A percentile compares a stretch with the other conserved stretches of the same genome.
phyloP scores from a whole-genome alignment of 1,284 basidiomycete genomes.

The Pseudozyma flocculosa region DNA sequence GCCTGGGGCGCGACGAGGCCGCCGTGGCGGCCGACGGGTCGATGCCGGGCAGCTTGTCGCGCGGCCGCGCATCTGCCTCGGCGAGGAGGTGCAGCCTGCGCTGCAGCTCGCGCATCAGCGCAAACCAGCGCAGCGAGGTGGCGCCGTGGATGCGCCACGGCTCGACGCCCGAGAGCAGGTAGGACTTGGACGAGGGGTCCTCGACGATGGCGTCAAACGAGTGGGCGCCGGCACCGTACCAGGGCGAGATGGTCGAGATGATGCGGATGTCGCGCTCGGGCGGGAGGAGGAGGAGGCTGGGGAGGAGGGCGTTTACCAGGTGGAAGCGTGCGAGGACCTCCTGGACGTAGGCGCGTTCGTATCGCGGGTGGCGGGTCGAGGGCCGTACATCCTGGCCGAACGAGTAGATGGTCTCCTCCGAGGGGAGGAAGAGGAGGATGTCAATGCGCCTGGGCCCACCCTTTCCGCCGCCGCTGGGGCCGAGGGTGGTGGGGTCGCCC shows the following conservation, averaged over 20 bases:
- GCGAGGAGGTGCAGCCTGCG: conserved; percentile 39
- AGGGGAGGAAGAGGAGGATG: conserved; percentile 15
- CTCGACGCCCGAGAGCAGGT: conserved; percentile 2
- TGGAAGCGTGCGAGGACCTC: conserved; percentile 45
- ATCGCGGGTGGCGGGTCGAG: background rate
- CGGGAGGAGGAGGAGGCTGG: conserved; percentile 41
- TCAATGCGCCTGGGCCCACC: conserved; percentile 14
- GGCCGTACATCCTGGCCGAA: background rate
- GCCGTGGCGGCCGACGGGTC: conserved; percentile 7
- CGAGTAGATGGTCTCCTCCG: conserved; percentile 1
- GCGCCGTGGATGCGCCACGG: conserved; percentile 32
- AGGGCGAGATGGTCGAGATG: conserved; percentile 42
- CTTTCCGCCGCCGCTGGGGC: conserved; percentile 6
- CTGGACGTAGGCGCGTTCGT: conserved; percentile 16
- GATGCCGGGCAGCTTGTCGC: conserved; percentile 37
- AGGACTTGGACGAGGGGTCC: background rate
- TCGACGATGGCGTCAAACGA: conserved; percentile 22
- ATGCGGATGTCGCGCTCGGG: conserved; percentile 46
- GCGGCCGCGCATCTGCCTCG: conserved; percentile 41
- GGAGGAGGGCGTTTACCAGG: conserved; percentile 44
- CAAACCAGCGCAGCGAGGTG: conserved; percentile 31
- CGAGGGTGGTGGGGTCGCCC: conserved; percentile 8
- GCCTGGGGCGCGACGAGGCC: background rate
- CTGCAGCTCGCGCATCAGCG: conserved; percentile 43
- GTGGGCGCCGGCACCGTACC: conserved; percentile 43